Evolutionary conservation across 345 rosid genomes (phyloP).

Genomic region (Rhodamnia rubescens): DNA sequence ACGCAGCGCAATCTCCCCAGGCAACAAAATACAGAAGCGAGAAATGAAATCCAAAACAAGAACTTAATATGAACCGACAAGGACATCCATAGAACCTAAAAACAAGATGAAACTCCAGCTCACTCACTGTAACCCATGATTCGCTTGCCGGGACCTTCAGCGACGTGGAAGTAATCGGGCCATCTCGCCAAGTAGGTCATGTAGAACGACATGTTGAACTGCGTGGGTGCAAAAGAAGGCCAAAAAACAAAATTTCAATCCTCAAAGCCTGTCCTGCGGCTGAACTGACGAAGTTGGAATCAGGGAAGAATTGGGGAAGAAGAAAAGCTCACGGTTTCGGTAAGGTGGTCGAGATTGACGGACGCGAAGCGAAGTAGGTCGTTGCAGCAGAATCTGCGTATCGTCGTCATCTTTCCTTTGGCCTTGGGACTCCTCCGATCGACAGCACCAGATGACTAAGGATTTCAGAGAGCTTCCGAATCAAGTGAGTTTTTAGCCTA

Average conservation of each 20-base stretch:
- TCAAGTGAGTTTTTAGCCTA: not conserved
- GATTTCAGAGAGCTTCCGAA: not conserved
- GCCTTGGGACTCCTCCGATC: not conserved
- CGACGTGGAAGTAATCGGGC: conserved; percentile 95
- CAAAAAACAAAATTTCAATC: not conserved
- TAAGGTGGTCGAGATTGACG: conserved; percentile 87
- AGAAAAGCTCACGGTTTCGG: conserved; percentile 55
- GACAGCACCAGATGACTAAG: not conserved
- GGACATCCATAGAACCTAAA: not conserved
- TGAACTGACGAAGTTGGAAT: fast-evolving
- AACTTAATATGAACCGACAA: not conserved
- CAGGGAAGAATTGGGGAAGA: not conserved
- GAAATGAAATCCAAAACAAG: not conserved
- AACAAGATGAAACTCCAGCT: not conserved
- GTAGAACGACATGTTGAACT: conserved; percentile 97
- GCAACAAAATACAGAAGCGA: not conserved
- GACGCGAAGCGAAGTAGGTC: conserved; percentile 82
- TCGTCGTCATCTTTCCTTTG: conserved; percentile 63
- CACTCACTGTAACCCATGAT: conserved; percentile 82
- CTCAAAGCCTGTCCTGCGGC: not conserved
- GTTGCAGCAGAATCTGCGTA: conserved; percentile 83
- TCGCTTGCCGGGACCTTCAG: conserved; percentile 66
- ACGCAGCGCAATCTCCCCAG: not conserved
- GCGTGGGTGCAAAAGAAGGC: not conserved
- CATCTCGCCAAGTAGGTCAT: conserved; percentile 96